Percentiles rank a stretch among this genome's conserved stretches.
Conservation (phyloP, 2,329 filamentous ascomycete species). For the Grosmannia penicillata region DNA sequence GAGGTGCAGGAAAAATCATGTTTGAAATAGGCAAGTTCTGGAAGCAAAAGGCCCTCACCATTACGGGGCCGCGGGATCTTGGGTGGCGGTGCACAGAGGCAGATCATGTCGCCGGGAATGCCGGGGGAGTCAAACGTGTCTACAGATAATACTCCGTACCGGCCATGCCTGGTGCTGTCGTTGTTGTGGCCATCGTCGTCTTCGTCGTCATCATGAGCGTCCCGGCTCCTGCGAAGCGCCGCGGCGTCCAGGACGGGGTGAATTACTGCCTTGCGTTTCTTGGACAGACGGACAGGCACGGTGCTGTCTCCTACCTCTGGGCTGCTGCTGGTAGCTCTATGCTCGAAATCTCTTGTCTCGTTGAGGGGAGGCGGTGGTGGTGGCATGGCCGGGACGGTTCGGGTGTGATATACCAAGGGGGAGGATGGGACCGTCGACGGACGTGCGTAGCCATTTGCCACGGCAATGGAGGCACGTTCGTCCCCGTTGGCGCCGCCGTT, state of each 20-base stretch:
- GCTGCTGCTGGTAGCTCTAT: background rate
- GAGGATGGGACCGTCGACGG: no score
- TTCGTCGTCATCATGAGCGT: background rate
- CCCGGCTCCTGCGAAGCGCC: conserved; percentile 14
- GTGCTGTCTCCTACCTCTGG: no score
- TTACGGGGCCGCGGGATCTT: conserved; percentile 45
- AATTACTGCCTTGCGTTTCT: conserved; percentile 32
- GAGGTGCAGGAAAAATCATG: no score
- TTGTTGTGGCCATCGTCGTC: background rate
- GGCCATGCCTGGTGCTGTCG: background rate
- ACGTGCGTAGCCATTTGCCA: no score
- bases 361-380: background rate
- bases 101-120: conserved; percentile 27
- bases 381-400: background rate
- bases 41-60: conserved; percentile 26
- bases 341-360: background rate
- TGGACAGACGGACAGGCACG: conserved; percentile 8
- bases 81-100: conserved; percentile 39
- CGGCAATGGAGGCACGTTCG: no score
- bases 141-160: background rate
- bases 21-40: conserved; percentile 7
- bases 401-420: no score
- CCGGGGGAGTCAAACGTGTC: background rate
- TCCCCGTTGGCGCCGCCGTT: no score
- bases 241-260: conserved; percentile 22